Evolutionary conservation across 2,329 filamentous ascomycete genomes (phyloP), one percentile per base, ranked within the genome.

Genomic region (Penicillium sp.): DNA sequence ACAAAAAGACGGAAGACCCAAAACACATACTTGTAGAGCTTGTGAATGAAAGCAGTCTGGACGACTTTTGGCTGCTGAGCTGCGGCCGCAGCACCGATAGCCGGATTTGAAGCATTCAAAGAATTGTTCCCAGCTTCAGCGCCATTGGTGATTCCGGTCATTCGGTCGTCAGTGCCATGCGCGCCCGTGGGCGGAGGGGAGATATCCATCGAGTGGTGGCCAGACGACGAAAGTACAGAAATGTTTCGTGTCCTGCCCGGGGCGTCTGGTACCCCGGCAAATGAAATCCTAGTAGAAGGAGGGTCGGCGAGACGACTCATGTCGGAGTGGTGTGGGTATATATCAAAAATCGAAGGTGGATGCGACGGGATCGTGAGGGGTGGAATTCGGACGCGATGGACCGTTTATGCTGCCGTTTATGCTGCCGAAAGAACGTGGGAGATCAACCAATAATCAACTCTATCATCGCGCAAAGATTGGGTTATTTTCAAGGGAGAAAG

Each of bases 41-140:
- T 99, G 76, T 99, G 94, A 63, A 99, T 97, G 70, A 99, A 99
- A 22, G 94, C 94, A 11, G 94, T 97, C 78, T 99, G 94, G 16
- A 97, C 92, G 43, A 97, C 93, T 77, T 99, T 99, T 57, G 94
- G 92, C 72, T 96, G 92, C 71, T 96, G 91, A 50, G 92, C 88
- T 46, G 78, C 76, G 52, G 75, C 73, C 69, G 77, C 79, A 69
- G 78, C 79, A 10, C 74, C 74, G 49, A 75, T 68, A 24, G 72
- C 69, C 48, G 72, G 72, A 57, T 67, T 69, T 2, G 60, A 60
- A 53, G 59, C 62, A 61, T 71, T 66, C 48, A 64, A 68, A 51
- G 65, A 46, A 50, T 62, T 66, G 43, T 64, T 64, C 46, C 60
- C 56, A 32, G 38, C 20, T 56, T 74, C 66, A 42, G 69, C 60